These are phyloP conservation scores for Aspergillus tanneri DNA, from an alignment of 2,329 filamentous ascomycete species.

Conservation along the genomic window DNA sequence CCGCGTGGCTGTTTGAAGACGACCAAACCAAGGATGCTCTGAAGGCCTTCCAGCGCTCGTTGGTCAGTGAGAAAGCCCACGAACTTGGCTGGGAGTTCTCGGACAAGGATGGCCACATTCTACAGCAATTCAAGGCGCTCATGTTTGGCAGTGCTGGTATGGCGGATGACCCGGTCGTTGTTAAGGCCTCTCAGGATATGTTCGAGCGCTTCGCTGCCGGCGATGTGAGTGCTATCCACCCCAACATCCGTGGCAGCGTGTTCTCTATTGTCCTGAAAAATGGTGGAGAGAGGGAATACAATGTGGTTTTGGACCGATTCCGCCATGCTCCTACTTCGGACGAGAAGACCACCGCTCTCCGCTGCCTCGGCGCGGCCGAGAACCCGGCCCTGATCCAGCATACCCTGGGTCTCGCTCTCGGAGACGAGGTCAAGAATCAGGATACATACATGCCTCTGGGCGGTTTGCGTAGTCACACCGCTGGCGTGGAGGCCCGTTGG, in stretches of 20 bases:
- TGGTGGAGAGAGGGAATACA: conserved; percentile 83
- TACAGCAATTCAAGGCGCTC: conserved; percentile 92
- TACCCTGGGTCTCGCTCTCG: conserved; percentile 72
- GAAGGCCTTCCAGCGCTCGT: conserved; percentile 76
- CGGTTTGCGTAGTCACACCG: conserved; percentile 72
- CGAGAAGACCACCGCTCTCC: conserved; percentile 88
- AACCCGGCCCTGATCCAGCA: conserved; percentile 76
- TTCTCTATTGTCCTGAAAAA: conserved; percentile 81
- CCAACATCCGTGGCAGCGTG: conserved; percentile 84
- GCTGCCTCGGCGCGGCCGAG: conserved; percentile 75
- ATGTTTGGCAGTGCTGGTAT: conserved; percentile 83
- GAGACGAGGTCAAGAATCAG: conserved; percentile 85
- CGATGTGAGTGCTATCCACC: conserved; percentile 79
- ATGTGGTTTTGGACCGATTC: conserved; percentile 73
- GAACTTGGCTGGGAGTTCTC: conserved; percentile 85
- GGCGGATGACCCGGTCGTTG: conserved; percentile 73
- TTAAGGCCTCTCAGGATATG: conserved; percentile 83
- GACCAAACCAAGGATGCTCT: conserved; percentile 68
- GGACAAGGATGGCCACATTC: conserved; percentile 79
- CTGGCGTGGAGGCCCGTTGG: conserved; percentile 79
- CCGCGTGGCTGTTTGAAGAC: conserved; percentile 87
- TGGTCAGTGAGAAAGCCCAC: conserved; percentile 77
- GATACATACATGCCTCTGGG: conserved; percentile 88
- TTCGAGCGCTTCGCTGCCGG: conserved; percentile 80
- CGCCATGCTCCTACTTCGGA: conserved; percentile 73